Percentiles rank a stretch among this genome's conserved stretches.
phyloP scores from a whole-genome alignment of 768 basidiomycete species.

The Sporobolomyces phaffii region DNA sequence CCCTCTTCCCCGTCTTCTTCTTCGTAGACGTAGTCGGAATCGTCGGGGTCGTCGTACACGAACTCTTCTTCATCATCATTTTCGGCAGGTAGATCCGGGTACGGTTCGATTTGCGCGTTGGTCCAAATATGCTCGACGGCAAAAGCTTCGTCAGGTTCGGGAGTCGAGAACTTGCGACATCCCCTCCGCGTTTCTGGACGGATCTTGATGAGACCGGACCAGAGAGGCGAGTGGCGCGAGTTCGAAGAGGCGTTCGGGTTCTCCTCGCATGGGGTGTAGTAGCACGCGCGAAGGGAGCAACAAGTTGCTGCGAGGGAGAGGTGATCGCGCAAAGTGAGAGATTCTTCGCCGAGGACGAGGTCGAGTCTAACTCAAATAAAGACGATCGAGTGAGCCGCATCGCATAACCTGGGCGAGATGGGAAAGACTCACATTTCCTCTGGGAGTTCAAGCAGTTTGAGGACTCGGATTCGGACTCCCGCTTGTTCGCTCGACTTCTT shows the following conservation, averaged over 20 bases:
- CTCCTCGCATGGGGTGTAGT: constrained; percentile 8
- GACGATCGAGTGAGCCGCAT: not conserved
- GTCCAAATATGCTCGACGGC: constrained; percentile 1
- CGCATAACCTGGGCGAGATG: no score
- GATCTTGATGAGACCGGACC: constrained; percentile 4
- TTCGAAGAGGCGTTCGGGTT: not conserved
- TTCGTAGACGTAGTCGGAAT: no score
- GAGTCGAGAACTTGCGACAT: not conserved
- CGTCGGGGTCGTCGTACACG: not conserved
- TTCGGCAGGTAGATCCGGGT: no score
- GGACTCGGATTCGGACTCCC: no score
- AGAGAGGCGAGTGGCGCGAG: not conserved
- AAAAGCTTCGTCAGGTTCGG: not conserved
- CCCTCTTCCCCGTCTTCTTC: not conserved
- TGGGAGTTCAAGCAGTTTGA: not conserved
- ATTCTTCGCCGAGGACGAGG: not conserved
- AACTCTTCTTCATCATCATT: no score
- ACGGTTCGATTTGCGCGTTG: not conserved
- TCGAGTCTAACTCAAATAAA: constrained; percentile 11
- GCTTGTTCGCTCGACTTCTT: not conserved
- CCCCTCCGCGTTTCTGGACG: not conserved
- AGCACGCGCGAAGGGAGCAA: constrained; percentile 13
- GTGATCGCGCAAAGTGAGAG: constrained; percentile 20
- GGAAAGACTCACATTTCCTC: not conserved
- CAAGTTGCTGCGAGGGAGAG: constrained; percentile 23